phyloP scores from a whole-genome alignment of 306 rosid genomes.

The Begonia fuchsioides region DNA sequence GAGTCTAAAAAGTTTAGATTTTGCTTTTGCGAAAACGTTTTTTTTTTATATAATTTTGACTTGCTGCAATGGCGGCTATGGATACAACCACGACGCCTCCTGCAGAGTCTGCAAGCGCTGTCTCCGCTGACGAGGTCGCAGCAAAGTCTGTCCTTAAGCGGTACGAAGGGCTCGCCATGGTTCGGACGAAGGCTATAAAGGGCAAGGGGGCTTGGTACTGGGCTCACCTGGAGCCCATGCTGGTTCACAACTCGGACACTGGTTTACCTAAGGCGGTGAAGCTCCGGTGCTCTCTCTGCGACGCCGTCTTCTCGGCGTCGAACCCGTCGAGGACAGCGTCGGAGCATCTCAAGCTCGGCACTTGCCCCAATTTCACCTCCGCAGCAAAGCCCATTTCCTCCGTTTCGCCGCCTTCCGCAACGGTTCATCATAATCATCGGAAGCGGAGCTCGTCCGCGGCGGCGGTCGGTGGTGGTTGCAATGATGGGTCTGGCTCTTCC shows the following conservation, averaged over 20 bases:
- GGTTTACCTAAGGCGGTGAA: conserved; percentile 81
- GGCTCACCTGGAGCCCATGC: conserved; percentile 74
- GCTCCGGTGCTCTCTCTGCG: conserved; percentile 73
- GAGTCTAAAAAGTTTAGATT: neutral
- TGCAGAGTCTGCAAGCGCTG: conserved; percentile 6
- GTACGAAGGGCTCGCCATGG: conserved; percentile 67
- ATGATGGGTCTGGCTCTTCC: conserved; percentile 15
- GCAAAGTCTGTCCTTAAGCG: conserved; percentile 67
- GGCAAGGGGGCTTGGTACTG: conserved; percentile 99
- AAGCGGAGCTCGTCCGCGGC: conserved; percentile 40
- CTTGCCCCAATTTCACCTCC: conserved; percentile 76
- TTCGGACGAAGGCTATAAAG: conserved; percentile 74
- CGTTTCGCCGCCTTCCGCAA: conserved; percentile 33
- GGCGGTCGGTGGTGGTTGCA: conserved; percentile 4
- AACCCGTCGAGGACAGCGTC: conserved; percentile 94
- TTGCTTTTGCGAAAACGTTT: too few species aligned
- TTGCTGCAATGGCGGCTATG: conserved; percentile 48
- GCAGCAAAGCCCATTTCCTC: conserved; percentile 59
- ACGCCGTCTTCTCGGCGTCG: conserved; percentile 88
- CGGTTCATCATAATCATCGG: conserved; percentile 29
- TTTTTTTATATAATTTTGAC: neutral
- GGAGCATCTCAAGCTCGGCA: conserved; percentile 87
- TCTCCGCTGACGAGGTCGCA: conserved; percentile 37
- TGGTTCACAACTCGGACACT: conserved; percentile 51
- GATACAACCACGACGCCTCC: conserved; percentile 23